These are phyloP conservation scores for Schizopora paradoxa DNA, from an alignment of 1,284 basidiomycete genomes.

Conservation along the genomic window DNA sequence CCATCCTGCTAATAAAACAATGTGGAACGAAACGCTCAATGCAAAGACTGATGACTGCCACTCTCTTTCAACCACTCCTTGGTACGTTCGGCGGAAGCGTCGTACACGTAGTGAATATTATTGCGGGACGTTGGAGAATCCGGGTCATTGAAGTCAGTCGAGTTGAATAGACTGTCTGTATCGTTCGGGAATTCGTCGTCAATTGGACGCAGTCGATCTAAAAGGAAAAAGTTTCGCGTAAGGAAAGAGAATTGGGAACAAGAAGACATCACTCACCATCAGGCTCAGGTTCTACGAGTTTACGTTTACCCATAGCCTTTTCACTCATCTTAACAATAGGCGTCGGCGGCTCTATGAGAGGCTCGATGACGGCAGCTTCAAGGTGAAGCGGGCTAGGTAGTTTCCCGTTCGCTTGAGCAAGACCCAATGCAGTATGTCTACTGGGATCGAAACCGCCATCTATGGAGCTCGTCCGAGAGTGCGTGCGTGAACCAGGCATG, in stretches of 20 bases:
- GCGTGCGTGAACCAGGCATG: slow-evolving; percentile 3
- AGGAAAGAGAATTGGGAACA: background rate
- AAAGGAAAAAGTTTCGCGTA: background rate
- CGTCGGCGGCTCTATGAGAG: slow-evolving; percentile 29
- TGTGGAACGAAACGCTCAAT: too few relatives aligned
- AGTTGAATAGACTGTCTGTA: slow-evolving; percentile 33
- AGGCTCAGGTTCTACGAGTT: slow-evolving; percentile 39
- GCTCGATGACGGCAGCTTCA: too few relatives aligned
- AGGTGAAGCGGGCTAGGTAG: too few relatives aligned
- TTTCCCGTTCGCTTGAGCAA: background rate
- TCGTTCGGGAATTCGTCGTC: background rate
- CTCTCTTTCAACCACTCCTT: slow-evolving; percentile 53
- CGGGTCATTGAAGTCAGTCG: slow-evolving; percentile 40
- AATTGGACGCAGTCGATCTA: background rate
- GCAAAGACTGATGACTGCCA: too few relatives aligned
- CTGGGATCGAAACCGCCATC: background rate
- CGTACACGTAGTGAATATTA: slow-evolving; percentile 62
- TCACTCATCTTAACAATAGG: slow-evolving; percentile 49
- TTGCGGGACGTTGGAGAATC: slow-evolving; percentile 27
- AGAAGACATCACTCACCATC: slow-evolving; percentile 38
- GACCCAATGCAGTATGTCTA: background rate
- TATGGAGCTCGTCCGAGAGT: slow-evolving; percentile 12
- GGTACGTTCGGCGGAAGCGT: slow-evolving; percentile 73
- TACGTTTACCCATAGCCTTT: slow-evolving; percentile 77
- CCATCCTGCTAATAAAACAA: too few relatives aligned